Base-by-base conservation (phyloP, 2,329 filamentous ascomycete genomes). In the Chaetomiaceae sp. region DNA sequence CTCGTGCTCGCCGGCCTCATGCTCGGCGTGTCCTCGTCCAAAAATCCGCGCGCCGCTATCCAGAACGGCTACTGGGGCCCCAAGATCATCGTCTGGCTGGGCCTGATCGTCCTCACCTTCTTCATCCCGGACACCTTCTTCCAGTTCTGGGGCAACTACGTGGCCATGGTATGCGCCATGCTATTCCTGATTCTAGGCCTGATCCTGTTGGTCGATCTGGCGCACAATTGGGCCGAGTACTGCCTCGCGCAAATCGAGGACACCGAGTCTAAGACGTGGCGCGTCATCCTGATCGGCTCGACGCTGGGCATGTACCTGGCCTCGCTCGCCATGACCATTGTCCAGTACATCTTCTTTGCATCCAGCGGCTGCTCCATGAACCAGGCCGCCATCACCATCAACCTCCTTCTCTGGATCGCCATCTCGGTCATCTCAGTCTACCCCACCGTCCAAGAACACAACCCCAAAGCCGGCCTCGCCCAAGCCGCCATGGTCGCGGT, bases 31-130 rank as follows among this genome's bases (percentile, higher is more conserved):
- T 83, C 82, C 48, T 90, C 85, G 43, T 94, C 91, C 21, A 94
- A 89, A 69, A 88, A 95, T 68, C 87, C 87, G 40, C 86, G 94
- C 59, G 91, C 94, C 2, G 81, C 84, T 16, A 80, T 99, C 49
- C 94, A 99, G 68, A 99, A 99, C 73, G 94, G 92, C n/a, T 99
- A 90, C 72, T 99, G 94, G 94, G 94, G 91, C 1, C 94, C 94
- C 41, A 99, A 99, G 74, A 80, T 99, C 54, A 82, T 96, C 55
- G 82, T 85, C 48, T 99, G 94, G 94, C 67, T 96, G 45, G 83
- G 78, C 13, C 81, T 97, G 61, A 84, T 97, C 55, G 89, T 96
- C 54, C 68, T 95, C 54, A 95, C 91, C 23, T 99, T 97, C 76
- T 82, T 99, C 65, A 96, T 99, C 53, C 94, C 94, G 14, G 92